Base-by-base conservation (phyloP, 495 filamentous ascomycete genomes). In the Aspergillus taichungensis region DNA sequence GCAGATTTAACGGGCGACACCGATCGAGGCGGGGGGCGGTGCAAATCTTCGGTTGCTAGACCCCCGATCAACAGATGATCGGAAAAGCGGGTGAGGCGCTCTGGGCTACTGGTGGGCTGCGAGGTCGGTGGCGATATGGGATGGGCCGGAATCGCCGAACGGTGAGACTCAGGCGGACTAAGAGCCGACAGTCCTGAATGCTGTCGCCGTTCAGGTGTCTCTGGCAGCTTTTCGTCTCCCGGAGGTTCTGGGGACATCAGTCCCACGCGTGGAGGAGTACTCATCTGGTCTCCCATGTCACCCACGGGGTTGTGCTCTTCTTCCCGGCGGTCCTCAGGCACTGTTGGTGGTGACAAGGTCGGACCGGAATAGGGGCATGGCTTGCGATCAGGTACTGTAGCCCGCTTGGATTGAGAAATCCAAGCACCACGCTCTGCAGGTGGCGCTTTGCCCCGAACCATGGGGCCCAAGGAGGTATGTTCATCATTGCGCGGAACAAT, bases 1-100 rank as follows among this genome's bases (percentile, higher is more conserved):
- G 89, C 89, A 10, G 89, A 91, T 57, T 95, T 95, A 5, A 77
- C 81, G 18, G 89, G 89, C 0, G 89, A 95, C 1, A 86, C 67
- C 0, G 89, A 89, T 39, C 89, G 75, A 13, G 83, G 78, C 11
- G 85, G 86, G 18, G 89, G 89, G 39, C 83, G 72, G 58, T 95
- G 88, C 47, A 76, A 65, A 13, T 68, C 59, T n/a, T 66, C 71
- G 32, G 64, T 68, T 1, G 63, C 24, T 30, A 53, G 42, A 6
- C 63, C 61, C 27, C 81, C 62, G 62, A 83, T 49, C 43, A 72
- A 59, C 62, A 76, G 61, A 52, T 78, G 67, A 43, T 74, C 59
- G 2, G 83, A 80, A 51, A 95, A 95, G 46, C 82, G 85, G 11
- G 88, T 77, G 30, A 82, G 83, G 39, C 88, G 75, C 10, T 74